These are phyloP conservation scores for Cucumis sativus DNA, from an alignment of 306 rosid genomes.

Conservation along the genomic window Cucumber_9930_V3 NC_026658.2:2306501-2307000, in stretches of 20 bases:
- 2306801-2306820: conserved; percentile 31
- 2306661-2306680: neutral
- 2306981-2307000: neutral
- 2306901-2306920: conserved; percentile 71
- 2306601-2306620: neutral
- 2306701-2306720: neutral
- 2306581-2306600: neutral
- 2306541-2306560: neutral
- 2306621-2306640: neutral
- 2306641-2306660: neutral
- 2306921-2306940: conserved; percentile 29
- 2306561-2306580: neutral
- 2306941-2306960: neutral
- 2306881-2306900: conserved; percentile 45
- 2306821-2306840: conserved; percentile 84
- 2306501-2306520: no score
- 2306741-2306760: neutral
- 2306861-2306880: conserved; percentile 61
- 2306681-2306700: neutral
- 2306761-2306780: neutral
- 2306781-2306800: neutral
- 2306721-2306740: neutral
- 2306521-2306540: neutral
- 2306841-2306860: conserved; percentile 66
- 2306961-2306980: neutral